These are phyloP conservation scores for Colletotrichum sp. DNA, from an alignment of 2,329 filamentous ascomycete genomes.

Conservation along the genomic window DNA sequence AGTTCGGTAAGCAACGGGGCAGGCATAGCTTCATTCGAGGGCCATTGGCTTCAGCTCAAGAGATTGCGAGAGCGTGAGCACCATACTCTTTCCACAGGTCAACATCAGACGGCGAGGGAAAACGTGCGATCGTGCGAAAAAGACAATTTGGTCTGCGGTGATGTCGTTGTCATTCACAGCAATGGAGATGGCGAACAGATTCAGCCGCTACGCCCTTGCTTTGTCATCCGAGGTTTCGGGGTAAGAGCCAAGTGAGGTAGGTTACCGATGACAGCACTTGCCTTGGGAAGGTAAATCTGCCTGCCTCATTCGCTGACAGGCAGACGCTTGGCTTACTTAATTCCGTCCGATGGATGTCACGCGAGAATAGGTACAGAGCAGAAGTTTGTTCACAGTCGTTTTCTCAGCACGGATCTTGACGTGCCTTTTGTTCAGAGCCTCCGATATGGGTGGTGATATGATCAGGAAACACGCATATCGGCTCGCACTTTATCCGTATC, in stretches of 20 bases:
- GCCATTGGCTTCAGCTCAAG: not conserved
- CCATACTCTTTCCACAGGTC: rapidly evolving
- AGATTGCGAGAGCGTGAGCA: not conserved
- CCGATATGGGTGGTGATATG: not conserved
- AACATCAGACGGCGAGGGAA: not conserved
- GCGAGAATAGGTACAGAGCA: not conserved
- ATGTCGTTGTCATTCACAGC: not conserved
- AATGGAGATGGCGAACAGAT: not conserved
- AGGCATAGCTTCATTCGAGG: not conserved
- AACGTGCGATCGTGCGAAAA: not conserved
- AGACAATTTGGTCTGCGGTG: not conserved
- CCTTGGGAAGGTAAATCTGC: not conserved
- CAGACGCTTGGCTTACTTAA: not conserved
- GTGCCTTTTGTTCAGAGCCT: not conserved
- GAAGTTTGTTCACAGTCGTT: not conserved
- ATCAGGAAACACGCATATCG: not conserved
- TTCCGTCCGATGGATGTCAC: not conserved
- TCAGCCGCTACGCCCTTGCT: conserved; percentile 6
- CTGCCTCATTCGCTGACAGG: not conserved
- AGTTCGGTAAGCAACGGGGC: not conserved
- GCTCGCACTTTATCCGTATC: not conserved
- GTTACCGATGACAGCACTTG: not conserved
- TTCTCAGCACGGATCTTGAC: not conserved
- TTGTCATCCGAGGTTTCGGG: conserved; percentile 5
- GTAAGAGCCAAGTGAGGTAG: not conserved